Evolutionary conservation across 2,329 filamentous ascomycete species (phyloP).

Genomic region (Colletotrichum destructivum): DNA sequence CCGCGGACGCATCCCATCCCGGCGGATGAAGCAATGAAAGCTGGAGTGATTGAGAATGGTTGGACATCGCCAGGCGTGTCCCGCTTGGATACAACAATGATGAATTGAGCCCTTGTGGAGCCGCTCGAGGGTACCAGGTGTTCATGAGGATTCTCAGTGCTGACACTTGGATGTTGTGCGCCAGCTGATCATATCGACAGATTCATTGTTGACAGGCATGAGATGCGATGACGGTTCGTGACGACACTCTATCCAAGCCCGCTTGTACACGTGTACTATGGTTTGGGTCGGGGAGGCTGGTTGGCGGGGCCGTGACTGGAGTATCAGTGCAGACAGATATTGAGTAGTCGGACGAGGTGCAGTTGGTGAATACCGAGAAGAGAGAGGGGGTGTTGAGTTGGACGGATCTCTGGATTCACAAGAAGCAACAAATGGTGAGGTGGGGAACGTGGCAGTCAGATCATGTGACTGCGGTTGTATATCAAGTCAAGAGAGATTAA

Average conservation of each 20-base stretch:
- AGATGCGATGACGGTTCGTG: not conserved
- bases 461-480: constrained; percentile 27
- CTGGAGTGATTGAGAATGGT: not conserved
- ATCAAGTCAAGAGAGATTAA: not conserved
- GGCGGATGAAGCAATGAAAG: not conserved
- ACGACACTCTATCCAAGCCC: not conserved
- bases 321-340: too few species aligned
- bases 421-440: not conserved
- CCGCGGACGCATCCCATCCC: not conserved
- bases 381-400: not conserved
- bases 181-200: constrained; percentile 5
- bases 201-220: constrained; percentile 1
- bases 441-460: constrained; percentile 1
- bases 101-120: not conserved
- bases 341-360: not conserved
- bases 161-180: constrained; percentile 5
- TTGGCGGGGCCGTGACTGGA: not conserved
- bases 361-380: not conserved
- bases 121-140: not conserved
- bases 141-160: constrained; percentile 14
- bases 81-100: not conserved
- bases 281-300: not conserved
- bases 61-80: not conserved
- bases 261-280: not conserved
- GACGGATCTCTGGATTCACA: not conserved